Conservation (phyloP, 2,329 filamentous ascomycete species). For the Metarhizium robertsii region DNA sequence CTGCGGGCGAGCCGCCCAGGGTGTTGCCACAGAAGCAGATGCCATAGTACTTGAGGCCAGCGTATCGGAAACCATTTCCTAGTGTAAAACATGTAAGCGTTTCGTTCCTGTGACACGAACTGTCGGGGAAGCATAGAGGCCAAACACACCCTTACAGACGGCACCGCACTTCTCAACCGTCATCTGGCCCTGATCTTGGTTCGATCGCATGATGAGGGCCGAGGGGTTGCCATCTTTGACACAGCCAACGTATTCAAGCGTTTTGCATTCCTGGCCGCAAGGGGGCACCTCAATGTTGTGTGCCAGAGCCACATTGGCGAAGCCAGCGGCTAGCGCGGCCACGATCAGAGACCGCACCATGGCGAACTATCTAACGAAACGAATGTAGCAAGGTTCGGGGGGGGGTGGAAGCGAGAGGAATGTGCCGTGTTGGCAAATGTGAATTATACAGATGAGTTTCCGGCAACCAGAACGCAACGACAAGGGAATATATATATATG, state of each 20-base stretch:
- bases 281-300: constrained; percentile 35
- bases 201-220: constrained; percentile 33
- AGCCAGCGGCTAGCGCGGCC: constrained; percentile 27
- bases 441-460: constrained; percentile 1
- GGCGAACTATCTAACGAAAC: neutral
- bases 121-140: no score
- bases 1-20: constrained; percentile 39
- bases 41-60: constrained; percentile 41
- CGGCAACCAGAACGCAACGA: no score
- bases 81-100: neutral
- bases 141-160: constrained; percentile 35
- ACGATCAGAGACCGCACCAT: constrained; percentile 6
- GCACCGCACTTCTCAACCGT: constrained; percentile 38
- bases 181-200: constrained; percentile 27
- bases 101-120: neutral
- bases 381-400: neutral
- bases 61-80: constrained; percentile 41
- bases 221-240: constrained; percentile 28
- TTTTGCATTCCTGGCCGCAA: constrained; percentile 33
- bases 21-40: constrained; percentile 44
- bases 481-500: no score
- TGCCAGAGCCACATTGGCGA: constrained; percentile 26
- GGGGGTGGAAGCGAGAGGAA: neutral
- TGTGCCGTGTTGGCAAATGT: neutral
- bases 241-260: constrained; percentile 38